Conservation (phyloP, 192 early-diverging fungal species). For the Helicostylum pulchrum region DNA sequence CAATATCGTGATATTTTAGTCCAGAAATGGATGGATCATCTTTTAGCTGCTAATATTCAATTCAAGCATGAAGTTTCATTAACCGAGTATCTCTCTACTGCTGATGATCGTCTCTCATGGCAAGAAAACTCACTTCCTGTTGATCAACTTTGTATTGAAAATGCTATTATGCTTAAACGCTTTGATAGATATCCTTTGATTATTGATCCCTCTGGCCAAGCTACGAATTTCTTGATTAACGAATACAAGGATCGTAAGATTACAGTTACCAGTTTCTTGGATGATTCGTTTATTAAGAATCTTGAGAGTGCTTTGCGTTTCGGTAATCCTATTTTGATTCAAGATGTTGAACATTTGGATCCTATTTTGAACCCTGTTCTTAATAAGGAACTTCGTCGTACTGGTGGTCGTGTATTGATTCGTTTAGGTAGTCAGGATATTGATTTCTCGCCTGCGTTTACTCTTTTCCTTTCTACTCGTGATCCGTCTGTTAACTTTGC, state of each 20-base stretch:
- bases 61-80: conserved; percentile 80
- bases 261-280: conserved; percentile 94
- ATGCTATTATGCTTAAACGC: conserved; percentile 94
- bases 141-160: conserved; percentile 95
- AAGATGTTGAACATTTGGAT: conserved; percentile 96
- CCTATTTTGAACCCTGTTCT: conserved; percentile 97
- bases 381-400: conserved; percentile 94
- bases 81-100: conserved; percentile 85
- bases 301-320: conserved; percentile 97
- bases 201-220: conserved; percentile 96
- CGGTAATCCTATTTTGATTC: conserved; percentile 94
- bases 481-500: conserved; percentile 91
- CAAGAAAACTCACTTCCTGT: conserved; percentile 77
- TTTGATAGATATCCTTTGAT: conserved; percentile 96
- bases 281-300: conserved; percentile 95
- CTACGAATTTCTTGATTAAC: conserved; percentile 81
- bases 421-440: conserved; percentile 97
- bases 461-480: conserved; percentile 89
- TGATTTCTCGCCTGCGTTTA: conserved; percentile 98
- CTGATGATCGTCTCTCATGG: conserved; percentile 92
- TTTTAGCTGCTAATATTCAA: conserved; percentile 61
- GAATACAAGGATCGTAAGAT: conserved; percentile 86
- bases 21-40: conserved; percentile 75
- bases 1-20: conserved; percentile 83
- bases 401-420: conserved; percentile 93